Percentiles rank a stretch among this genome's conserved stretches.
phyloP scores from a whole-genome alignment of 306 rosid genomes.

The Citrullus colocynthis region DNA sequence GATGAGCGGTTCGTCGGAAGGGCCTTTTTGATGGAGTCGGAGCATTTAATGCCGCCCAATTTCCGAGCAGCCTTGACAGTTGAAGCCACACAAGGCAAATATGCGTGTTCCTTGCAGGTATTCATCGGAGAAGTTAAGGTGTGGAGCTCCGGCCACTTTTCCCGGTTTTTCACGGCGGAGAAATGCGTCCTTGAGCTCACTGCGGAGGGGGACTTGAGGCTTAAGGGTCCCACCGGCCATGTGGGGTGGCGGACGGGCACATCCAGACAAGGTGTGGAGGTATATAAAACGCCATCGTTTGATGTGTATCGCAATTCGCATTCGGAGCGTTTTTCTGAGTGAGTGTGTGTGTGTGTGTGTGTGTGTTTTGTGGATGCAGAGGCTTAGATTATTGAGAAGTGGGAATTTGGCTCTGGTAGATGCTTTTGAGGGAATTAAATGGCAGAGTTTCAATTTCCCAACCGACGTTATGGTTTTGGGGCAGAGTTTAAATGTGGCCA shows the following conservation, averaged over 20 bases:
- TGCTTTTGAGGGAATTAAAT: conserved; percentile 31
- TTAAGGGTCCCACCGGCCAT: conserved; percentile 46
- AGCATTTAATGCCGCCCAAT: conserved; percentile 25
- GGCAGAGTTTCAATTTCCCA: conserved; percentile 98
- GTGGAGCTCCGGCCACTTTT: conserved; percentile 76
- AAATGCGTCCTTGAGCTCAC: conserved; percentile 53
- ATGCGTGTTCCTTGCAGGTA: conserved; percentile 59
- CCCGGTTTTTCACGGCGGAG: conserved; percentile 40
- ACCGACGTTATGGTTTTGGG: conserved; percentile 77
- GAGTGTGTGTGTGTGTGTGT: not conserved
- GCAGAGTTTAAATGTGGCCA: conserved; percentile 66
- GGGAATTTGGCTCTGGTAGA: conserved; percentile 76
- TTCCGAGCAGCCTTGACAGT: conserved; percentile 57
- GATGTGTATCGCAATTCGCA: too few relatives aligned
- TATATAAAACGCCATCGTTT: conserved; percentile 12
- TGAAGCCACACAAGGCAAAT: conserved; percentile 40
- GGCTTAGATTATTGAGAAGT: conserved; percentile 30
- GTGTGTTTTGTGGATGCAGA: conserved; percentile 34
- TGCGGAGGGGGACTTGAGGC: conserved; percentile 60
- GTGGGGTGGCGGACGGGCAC: conserved; percentile 94
- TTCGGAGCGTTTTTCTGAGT: too few relatives aligned
- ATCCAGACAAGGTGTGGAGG: conserved; percentile 87
- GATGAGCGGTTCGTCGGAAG: conserved; percentile 42
- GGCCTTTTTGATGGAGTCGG: conserved; percentile 40
- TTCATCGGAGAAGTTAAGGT: conserved; percentile 82